phyloP scores from a whole-genome alignment of 163 green algal species.

The Coccomyxa subellipsoidea region DNA sequence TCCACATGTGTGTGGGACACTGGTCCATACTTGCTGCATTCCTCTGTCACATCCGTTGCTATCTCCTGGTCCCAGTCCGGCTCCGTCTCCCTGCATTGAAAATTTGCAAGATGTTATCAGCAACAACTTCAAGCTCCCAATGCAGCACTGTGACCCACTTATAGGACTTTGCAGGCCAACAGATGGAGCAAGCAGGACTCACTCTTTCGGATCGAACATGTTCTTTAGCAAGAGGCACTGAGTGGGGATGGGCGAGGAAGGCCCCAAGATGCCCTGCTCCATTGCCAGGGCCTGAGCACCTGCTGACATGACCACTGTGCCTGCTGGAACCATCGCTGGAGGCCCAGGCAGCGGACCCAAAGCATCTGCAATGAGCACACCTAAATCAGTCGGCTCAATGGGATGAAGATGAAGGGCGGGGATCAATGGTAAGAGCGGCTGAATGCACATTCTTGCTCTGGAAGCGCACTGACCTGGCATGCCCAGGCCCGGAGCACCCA shows the following conservation, averaged over 20 bases:
- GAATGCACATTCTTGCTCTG: background rate
- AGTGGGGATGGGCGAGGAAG: constrained; percentile 87
- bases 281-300: constrained; percentile 40
- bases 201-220: constrained; percentile 84
- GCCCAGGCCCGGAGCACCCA: constrained; percentile 1
- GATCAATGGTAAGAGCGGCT: background rate
- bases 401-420: background rate
- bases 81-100: constrained; percentile 65
- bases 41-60: constrained; percentile 81
- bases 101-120: too few species aligned
- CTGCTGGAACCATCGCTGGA: constrained; percentile 1
- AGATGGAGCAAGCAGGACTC: constrained; percentile 21
- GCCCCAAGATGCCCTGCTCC: constrained; percentile 86
- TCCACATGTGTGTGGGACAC: constrained; percentile 88
- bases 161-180: background rate
- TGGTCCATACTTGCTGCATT: constrained; percentile 91
- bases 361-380: background rate
- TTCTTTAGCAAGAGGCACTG: constrained; percentile 94
- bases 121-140: too few species aligned
- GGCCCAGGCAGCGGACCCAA: constrained; percentile 13
- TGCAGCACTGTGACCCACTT: too few species aligned
- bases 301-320: constrained; percentile 14
- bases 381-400: background rate
- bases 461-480: background rate
- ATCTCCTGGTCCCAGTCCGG: constrained; percentile 92